A percentile compares a stretch with the other conserved stretches of the same genome.
Conservation (phyloP, 108 stramenopile genomes). For the Bacterosira constricta region DNA sequence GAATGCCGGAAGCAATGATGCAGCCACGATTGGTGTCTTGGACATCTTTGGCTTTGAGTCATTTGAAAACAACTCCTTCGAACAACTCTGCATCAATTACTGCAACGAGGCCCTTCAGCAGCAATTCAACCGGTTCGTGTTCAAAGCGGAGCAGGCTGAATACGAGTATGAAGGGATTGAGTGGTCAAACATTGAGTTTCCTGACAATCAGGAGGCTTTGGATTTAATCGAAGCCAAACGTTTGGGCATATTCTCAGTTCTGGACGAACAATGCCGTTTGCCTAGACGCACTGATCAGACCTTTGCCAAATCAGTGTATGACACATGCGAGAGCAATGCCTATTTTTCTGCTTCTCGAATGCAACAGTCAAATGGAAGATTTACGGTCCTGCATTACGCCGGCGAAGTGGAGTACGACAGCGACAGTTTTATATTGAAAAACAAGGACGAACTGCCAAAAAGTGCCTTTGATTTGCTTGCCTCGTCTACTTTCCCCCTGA, state of each 20-base stretch:
- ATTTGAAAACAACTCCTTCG: constrained; percentile 91
- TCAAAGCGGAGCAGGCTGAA: constrained; percentile 88
- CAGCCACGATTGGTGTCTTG: constrained; percentile 91
- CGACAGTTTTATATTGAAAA: constrained; percentile 84
- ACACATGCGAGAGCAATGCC: constrained; percentile 65
- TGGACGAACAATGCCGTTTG: constrained; percentile 83
- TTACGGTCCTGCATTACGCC: constrained; percentile 91
- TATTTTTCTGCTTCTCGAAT: constrained; percentile 55
- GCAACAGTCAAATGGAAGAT: constrained; percentile 67
- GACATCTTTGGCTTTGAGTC: constrained; percentile 99
- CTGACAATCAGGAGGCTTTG: constrained; percentile 92
- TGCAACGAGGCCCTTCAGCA: constrained; percentile 94
- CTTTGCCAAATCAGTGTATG: constrained; percentile 68
- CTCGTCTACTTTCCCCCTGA: constrained; percentile 65
- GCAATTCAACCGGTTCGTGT: constrained; percentile 91
- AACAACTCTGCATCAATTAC: constrained; percentile 98
- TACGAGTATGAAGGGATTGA: constrained; percentile 86
- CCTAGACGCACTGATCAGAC: constrained; percentile 61
- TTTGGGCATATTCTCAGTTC: constrained; percentile 70
- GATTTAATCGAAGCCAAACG: constrained; percentile 87
- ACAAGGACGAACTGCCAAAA: constrained; percentile 91
- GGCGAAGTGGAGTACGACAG: constrained; percentile 86
- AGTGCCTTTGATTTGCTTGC: constrained; percentile 89
- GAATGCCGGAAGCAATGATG: constrained; percentile 53
- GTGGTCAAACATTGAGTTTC: constrained; percentile 90